phyloP scores from a whole-genome alignment of 768 basidiomycete genomes.

The Lactifluus volemus region DNA sequence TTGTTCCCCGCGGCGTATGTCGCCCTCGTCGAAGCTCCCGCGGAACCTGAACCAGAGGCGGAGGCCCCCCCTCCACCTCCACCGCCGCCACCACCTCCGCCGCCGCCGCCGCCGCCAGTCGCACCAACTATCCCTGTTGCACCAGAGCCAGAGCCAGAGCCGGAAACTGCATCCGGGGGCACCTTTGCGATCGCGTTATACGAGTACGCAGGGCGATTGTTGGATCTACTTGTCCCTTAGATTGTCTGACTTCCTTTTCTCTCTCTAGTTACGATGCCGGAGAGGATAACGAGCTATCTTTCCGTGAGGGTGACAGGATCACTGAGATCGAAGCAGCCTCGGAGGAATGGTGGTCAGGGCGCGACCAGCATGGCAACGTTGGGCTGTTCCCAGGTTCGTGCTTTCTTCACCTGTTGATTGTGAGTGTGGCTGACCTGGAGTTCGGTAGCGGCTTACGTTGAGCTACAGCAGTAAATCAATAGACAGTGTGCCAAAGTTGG shows the following conservation, averaged over 20 bases:
- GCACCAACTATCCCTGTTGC: conserved; percentile 35
- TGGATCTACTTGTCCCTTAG: background rate
- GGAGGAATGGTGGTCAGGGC: conserved; percentile 89
- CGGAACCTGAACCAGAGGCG: conserved; percentile 32
- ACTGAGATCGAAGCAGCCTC: conserved; percentile 68
- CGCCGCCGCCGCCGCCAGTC: conserved; percentile 30
- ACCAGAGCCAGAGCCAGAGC: conserved; percentile 35
- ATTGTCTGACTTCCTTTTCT: conserved; percentile 6
- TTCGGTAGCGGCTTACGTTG: conserved; percentile 10
- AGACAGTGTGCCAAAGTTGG: background rate
- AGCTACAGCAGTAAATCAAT: conserved; percentile 23
- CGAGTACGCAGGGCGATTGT: conserved; percentile 40
- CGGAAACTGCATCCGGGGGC: conserved; percentile 43
- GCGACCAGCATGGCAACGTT: conserved; percentile 40
- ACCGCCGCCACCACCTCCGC: conserved; percentile 37
- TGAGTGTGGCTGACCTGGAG: background rate
- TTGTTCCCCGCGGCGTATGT: conserved; percentile 93
- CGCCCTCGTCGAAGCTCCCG: conserved; percentile 50
- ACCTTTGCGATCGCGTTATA: conserved; percentile 57
- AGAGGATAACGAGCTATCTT: conserved; percentile 86
- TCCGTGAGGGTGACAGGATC: conserved; percentile 77
- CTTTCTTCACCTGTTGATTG: background rate
- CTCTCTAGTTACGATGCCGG: conserved; percentile 69
- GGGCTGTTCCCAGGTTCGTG: conserved; percentile 72
- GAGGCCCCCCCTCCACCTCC: conserved; percentile 54